These are phyloP conservation scores for Odontarrhena argentea DNA, from an alignment of 345 rosid genomes.

Conservation along the genomic window DNA sequence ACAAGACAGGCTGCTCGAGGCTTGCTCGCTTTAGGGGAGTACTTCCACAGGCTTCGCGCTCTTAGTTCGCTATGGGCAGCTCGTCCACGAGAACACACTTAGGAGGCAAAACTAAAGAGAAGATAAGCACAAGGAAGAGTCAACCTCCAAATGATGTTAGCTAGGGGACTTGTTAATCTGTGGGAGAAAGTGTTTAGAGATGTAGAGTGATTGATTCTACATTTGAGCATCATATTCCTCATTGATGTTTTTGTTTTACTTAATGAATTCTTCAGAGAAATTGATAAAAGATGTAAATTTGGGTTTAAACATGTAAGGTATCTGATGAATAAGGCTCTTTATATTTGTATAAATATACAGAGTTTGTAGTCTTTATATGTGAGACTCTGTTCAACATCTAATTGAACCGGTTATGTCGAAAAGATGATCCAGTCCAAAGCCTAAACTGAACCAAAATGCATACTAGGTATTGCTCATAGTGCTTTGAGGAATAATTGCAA, in stretches of 20 bases:
- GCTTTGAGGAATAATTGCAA: too few species aligned
- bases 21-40: conserved; percentile 75
- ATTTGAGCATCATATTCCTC: conserved; percentile 25
- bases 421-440: too few species aligned
- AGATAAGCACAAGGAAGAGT: conserved; percentile 22
- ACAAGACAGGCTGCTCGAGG: conserved; percentile 86
- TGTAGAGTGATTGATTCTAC: conserved; percentile 29
- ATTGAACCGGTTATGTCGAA: too few species aligned
- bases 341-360: conserved; percentile 24
- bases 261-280: neutral
- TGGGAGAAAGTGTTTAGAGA: conserved; percentile 17
- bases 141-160: conserved; percentile 21
- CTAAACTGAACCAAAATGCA: too few species aligned
- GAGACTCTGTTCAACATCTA: neutral
- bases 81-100: conserved; percentile 65
- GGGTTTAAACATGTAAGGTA: conserved; percentile 31
- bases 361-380: neutral
- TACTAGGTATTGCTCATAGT: too few species aligned
- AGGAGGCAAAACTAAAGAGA: conserved; percentile 24
- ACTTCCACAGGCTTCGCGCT: conserved; percentile 85
- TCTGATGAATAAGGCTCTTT: conserved; percentile 23
- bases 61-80: conserved; percentile 93
- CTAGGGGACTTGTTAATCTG: conserved; percentile 22
- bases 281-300: conserved; percentile 32
- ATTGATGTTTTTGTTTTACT: conserved; percentile 28